Conservation (phyloP, 2,329 filamentous ascomycete genomes). For the Xylaria digitata region DNA sequence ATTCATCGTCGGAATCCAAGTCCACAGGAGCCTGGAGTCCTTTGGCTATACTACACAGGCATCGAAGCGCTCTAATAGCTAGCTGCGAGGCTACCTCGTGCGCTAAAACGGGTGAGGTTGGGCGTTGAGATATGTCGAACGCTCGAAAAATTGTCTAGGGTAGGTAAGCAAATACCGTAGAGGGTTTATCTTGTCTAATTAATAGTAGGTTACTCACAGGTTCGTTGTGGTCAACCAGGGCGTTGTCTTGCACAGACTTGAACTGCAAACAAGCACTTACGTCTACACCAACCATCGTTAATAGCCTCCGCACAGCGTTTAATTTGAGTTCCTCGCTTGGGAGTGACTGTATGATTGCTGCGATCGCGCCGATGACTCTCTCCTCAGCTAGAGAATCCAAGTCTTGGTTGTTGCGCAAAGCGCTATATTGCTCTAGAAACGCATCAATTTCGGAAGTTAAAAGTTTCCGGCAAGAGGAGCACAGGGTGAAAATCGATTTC, state of each 20-base stretch:
- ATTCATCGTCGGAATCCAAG: constrained; percentile 63
- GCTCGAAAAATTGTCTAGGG: constrained; percentile 45
- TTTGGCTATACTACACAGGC: constrained; percentile 76
- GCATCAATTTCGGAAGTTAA: constrained; percentile 74
- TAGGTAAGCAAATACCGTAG: constrained; percentile 41
- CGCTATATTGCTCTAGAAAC: constrained; percentile 77
- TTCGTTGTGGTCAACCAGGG: constrained; percentile 43
- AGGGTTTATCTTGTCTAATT: constrained; percentile 24
- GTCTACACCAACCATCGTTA: constrained; percentile 72
- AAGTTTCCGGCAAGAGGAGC: constrained; percentile 77
- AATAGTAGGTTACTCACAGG: constrained; percentile 42
- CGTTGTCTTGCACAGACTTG: constrained; percentile 45
- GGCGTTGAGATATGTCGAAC: constrained; percentile 46
- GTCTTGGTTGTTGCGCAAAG: constrained; percentile 68
- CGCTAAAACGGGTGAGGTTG: constrained; percentile 40
- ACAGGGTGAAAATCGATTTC: constrained; percentile 78
- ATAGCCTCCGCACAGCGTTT: constrained; percentile 65
- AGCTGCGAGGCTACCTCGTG: constrained; percentile 62
- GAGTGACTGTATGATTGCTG: constrained; percentile 79
- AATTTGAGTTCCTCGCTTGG: constrained; percentile 66
- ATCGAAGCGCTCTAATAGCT: constrained; percentile 69
- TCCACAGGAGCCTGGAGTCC: constrained; percentile 77
- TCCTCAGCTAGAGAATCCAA: constrained; percentile 78
- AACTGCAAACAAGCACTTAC: constrained; percentile 59
- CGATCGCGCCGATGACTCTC: constrained; percentile 77